phyloP scores from a whole-genome alignment of 441 rosid species.

The Pelargonium fulgidum region DNA sequence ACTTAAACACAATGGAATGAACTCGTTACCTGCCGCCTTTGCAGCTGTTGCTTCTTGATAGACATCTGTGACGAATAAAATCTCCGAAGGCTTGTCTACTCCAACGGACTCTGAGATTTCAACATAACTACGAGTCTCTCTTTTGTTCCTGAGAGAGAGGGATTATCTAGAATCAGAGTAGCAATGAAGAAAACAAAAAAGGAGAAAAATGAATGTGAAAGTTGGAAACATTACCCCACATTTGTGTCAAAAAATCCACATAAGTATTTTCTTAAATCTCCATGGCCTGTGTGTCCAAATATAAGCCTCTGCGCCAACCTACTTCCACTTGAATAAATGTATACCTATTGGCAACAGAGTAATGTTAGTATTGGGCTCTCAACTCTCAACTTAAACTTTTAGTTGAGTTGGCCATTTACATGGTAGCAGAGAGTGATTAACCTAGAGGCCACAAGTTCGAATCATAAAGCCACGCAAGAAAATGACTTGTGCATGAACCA shows the following conservation, averaged over 20 bases:
- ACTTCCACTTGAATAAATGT: conserved; percentile 94
- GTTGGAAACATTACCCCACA: conserved; percentile 52
- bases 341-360: conserved; percentile 42
- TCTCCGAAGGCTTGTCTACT: conserved; percentile 70
- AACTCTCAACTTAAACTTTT: too few relatives aligned
- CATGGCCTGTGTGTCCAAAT: conserved; percentile 68
- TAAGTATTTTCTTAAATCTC: conserved; percentile 73
- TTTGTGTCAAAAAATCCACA: conserved; percentile 77
- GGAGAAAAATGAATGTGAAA: not conserved
- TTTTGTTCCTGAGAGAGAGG: conserved; percentile 55
- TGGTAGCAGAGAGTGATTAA: too few relatives aligned
- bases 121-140: conserved; percentile 57
- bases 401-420: too few relatives aligned
- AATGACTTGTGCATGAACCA: too few relatives aligned
- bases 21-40: conserved; percentile 61
- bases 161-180: not conserved
- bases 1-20: not conserved
- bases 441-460: too few relatives aligned
- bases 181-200: not conserved
- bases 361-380: not conserved
- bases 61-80: conserved; percentile 73
- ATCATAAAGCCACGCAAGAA: too few relatives aligned
- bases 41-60: conserved; percentile 88
- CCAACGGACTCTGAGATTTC: conserved; percentile 71
- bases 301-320: conserved; percentile 86